A percentile compares a stretch with the other conserved stretches of the same genome.
phyloP scores from a whole-genome alignment of 2,329 filamentous ascomycete species.

The Fusarium coffeatum region DNA sequence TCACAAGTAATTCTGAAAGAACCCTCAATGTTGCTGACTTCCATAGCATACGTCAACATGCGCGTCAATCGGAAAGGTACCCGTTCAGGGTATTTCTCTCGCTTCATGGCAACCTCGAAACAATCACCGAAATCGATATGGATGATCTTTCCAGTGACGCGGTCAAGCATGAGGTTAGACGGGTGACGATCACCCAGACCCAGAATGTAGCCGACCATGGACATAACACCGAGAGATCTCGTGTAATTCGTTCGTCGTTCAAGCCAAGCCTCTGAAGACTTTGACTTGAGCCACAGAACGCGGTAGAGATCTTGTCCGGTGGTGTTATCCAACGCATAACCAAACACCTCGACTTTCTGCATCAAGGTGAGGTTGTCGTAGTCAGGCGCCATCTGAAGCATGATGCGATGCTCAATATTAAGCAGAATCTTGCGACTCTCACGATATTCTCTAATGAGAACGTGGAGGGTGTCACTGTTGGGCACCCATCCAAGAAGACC shows the following conservation, averaged over 20 bases:
- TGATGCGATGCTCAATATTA: slow-evolving; percentile 99
- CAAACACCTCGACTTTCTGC: slow-evolving; percentile 99
- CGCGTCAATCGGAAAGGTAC: slow-evolving; percentile 97
- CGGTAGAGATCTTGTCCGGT: slow-evolving; percentile 98
- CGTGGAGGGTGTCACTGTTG: slow-evolving; percentile 96
- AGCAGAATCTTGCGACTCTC: slow-evolving; percentile 97
- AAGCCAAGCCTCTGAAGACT: slow-evolving; percentile 97
- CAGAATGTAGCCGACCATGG: slow-evolving; percentile 99
- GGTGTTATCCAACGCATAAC: slow-evolving; percentile 98
- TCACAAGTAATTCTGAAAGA: slow-evolving; percentile 98
- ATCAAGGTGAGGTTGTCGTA: slow-evolving; percentile 98
- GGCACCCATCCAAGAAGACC: slow-evolving; percentile 96
- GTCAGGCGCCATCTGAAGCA: slow-evolving; percentile 99
- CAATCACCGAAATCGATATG: slow-evolving; percentile 99
- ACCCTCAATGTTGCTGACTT: slow-evolving; percentile 99
- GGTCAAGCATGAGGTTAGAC: slow-evolving; percentile 97
- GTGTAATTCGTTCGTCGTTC: slow-evolving; percentile 99
- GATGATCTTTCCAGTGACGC: slow-evolving; percentile 94
- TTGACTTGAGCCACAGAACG: slow-evolving; percentile 98
- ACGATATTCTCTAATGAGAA: slow-evolving; percentile 96
- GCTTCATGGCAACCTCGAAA: slow-evolving; percentile 99
- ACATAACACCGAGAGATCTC: slow-evolving; percentile 96
- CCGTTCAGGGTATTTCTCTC: slow-evolving; percentile 97
- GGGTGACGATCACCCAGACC: slow-evolving; percentile 96
- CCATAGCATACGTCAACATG: slow-evolving; percentile 99